Conservation (phyloP, 2,329 filamentous ascomycete genomes). For the Monilinia fructicola region DNA sequence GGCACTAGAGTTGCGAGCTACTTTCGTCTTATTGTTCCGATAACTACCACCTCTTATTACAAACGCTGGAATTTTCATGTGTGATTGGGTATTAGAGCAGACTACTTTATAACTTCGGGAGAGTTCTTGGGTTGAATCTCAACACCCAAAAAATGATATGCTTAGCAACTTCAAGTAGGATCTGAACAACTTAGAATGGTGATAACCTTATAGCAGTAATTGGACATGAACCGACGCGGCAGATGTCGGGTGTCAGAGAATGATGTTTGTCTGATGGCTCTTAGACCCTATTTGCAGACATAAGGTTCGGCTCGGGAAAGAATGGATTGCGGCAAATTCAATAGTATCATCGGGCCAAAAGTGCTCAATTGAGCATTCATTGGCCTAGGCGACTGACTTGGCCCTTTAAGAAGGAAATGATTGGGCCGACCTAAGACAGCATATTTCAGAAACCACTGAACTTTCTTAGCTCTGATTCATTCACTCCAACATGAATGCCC, state of each 20-base stretch:
- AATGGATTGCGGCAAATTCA: background rate
- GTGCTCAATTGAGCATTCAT: background rate
- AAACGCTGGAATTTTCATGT: background rate
- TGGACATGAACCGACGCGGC: background rate
- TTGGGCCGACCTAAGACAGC: background rate
- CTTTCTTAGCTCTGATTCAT: background rate
- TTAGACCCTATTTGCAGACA: background rate
- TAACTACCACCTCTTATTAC: background rate
- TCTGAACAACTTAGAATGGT: background rate
- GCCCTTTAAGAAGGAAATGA: background rate
- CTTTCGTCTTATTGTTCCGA: background rate
- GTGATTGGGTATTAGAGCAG: background rate
- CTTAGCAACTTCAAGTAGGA: background rate
- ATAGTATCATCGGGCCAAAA: background rate
- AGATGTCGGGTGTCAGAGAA: background rate
- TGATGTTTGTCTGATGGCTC: background rate
- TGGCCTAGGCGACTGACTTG: background rate
- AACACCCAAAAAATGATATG: no score
- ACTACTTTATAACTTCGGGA: background rate
- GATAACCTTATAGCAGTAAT: background rate
- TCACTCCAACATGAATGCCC: background rate
- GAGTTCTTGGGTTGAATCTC: no score
- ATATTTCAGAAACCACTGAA: background rate
- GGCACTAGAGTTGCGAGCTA: background rate
- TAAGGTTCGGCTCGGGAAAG: slow-evolving; percentile 5